Evolutionary conservation across 805 yeast species (phyloP).

Genomic region (Diddensiella transvaalensis): DNA sequence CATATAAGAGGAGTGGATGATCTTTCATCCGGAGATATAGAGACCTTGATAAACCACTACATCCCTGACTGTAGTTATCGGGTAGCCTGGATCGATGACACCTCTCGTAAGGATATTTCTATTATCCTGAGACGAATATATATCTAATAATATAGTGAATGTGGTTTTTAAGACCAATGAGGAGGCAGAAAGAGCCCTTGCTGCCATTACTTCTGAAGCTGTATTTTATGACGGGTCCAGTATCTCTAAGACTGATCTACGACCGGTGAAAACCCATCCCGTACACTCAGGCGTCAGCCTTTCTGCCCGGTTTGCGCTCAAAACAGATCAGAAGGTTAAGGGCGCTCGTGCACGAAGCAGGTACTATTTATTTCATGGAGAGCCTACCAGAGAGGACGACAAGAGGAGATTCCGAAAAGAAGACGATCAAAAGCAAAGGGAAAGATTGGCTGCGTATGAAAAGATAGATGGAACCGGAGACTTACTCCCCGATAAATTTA

Average conservation of each 20-base stretch:
- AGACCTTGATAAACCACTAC: constrained; percentile 49
- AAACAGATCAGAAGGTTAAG: constrained; percentile 52
- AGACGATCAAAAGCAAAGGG: constrained; percentile 3
- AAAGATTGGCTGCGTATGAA: constrained; percentile 10
- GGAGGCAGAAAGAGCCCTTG: constrained; percentile 40
- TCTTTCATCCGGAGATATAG: constrained; percentile 57
- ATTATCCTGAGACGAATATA: not conserved
- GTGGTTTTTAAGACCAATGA: constrained; percentile 46
- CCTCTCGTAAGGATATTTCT: constrained; percentile 32
- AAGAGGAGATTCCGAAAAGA: constrained; percentile 13
- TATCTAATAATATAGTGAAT: constrained; percentile 34
- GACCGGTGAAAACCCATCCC: constrained; percentile 36
- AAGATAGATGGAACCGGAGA: constrained; percentile 33
- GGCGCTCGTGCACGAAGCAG: constrained; percentile 57
- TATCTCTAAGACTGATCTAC: constrained; percentile 21
- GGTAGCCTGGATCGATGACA: constrained; percentile 67
- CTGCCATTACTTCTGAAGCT: constrained; percentile 34
- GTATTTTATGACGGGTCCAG: constrained; percentile 24
- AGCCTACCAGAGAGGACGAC: constrained; percentile 40
- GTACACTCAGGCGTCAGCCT: constrained; percentile 37
- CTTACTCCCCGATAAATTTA: constrained; percentile 36
- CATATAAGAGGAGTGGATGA: constrained; percentile 60
- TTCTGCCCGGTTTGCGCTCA: constrained; percentile 47
- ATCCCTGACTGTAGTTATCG: constrained; percentile 36
- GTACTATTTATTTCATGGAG: constrained; percentile 68